Evolutionary conservation across 192 early-diverging fungal species (phyloP).

Genomic region (Coemansia sp.): DNA sequence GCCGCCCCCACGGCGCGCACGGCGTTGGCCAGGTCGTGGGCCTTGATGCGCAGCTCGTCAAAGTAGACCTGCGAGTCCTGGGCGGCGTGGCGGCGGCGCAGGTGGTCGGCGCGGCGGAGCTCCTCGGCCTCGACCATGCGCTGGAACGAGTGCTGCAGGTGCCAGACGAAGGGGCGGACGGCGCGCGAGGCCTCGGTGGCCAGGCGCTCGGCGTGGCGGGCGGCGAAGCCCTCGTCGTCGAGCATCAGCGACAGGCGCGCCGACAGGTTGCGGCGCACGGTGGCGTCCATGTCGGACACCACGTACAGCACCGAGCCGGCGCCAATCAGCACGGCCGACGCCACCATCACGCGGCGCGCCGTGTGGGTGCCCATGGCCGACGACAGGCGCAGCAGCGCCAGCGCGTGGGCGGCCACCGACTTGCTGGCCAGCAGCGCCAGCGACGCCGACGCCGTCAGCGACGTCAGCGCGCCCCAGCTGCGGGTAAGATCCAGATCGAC

Average conservation of each 20-base stretch:
- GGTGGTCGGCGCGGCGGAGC: slow-evolving; percentile 56
- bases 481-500: slow-evolving; percentile 60
- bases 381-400: slow-evolving; percentile 35
- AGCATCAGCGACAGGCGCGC: slow-evolving; percentile 50
- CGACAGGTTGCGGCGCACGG: slow-evolving; percentile 66
- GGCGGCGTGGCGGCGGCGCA: slow-evolving; percentile 54
- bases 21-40: slow-evolving; percentile 53
- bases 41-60: slow-evolving; percentile 57
- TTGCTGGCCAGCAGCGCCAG: slow-evolving; percentile 50
- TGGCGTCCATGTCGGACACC: slow-evolving; percentile 64
- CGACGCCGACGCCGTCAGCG: slow-evolving; percentile 50
- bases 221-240: slow-evolving; percentile 55
- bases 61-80: slow-evolving; percentile 68
- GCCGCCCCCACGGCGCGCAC: slow-evolving; percentile 32
- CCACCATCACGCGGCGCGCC: slow-evolving; percentile 44
- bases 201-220: slow-evolving; percentile 61
- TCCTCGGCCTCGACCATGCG: slow-evolving; percentile 70
- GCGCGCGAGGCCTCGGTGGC: slow-evolving; percentile 60
- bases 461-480: slow-evolving; percentile 57
- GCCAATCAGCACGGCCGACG: slow-evolving; percentile 32
- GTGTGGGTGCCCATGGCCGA: slow-evolving; percentile 37
- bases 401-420: slow-evolving; percentile 27
- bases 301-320: slow-evolving; percentile 61
- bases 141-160: slow-evolving; percentile 65
- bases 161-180: slow-evolving; percentile 65